Evolutionary conservation across 805 yeast species (phyloP), one percentile per base, ranked within the genome.

Genomic region (Lipomyces sp.): DNA sequence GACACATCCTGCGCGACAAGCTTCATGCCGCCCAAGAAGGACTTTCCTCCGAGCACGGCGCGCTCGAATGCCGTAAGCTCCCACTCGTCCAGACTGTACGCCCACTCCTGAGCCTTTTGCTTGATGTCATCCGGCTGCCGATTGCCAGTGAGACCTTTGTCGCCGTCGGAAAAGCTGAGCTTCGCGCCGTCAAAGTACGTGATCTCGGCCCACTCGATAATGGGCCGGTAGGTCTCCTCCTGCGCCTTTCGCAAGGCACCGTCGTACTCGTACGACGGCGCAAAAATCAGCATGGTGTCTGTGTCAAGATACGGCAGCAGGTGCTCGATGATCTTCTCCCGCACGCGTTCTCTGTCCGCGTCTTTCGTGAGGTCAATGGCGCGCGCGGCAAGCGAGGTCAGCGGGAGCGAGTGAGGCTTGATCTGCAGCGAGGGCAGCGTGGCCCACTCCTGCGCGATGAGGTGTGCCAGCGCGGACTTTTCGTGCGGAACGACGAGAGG

Each of bases 361-460:
- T 69, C 66, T 11, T 64, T 61, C 23, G 73, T 68, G 59, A 93
- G 70, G 66, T 93, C 99, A 42, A 93, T 80, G 14, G 95, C 86
- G 57, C 98, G 76, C 1, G 97, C 82, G 3, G 85, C 82, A 47
- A 93, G 70, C 0, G 96, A 86, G 0, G 98, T 93, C 53, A 93
- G 70, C 0, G 98, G 98, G 38, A 93, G 74, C 34, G 85, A 72
- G 63, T 84, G 86, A 16, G 89, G 83, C 66, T 84, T 85, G 61
- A 90, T 79, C 41, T 78, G 72, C 16, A 63, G 49, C 50, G 76
- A 75, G 2, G 91, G 78, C 49, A 93, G 70, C 36, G 78, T 77
- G 49, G 80, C 75, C 98, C 98, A 93, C 69, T 93, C 99, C 63
- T 87, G 87, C 35, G 81, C 81, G 33, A 93, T 72, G 61, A 91